Conservation (phyloP, 2,329 filamentous ascomycete species). For the Graphium sp. region DNA sequence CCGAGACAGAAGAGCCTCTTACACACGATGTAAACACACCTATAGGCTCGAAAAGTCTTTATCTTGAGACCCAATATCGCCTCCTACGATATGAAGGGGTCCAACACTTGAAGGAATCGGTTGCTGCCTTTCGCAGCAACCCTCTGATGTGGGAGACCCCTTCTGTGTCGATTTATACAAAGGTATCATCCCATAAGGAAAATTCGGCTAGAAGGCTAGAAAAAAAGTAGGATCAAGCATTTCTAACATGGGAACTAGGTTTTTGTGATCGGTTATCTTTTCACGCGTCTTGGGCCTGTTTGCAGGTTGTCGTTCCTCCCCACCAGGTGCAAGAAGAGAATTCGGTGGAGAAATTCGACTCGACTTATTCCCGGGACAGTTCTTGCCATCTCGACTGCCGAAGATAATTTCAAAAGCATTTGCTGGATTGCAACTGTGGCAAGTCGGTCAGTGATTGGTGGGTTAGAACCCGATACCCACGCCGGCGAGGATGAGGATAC, state of each 20-base stretch:
- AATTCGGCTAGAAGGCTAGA: slow-evolving; percentile 1
- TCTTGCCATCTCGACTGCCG: slow-evolving; percentile 30
- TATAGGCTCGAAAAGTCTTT: slow-evolving; percentile 45
- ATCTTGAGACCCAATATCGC: slow-evolving; percentile 58
- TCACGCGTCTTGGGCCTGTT: slow-evolving; percentile 45
- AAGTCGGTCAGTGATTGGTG: slow-evolving; percentile 43
- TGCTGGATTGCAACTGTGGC: slow-evolving; percentile 60
- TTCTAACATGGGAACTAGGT: slow-evolving; percentile 27
- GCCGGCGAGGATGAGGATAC: slow-evolving; percentile 8
- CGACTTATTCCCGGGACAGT: slow-evolving; percentile 34
- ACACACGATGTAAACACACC: slow-evolving; percentile 36
- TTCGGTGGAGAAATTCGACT: slow-evolving; percentile 43
- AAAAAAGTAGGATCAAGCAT: too few species aligned
- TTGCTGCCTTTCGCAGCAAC: slow-evolving; percentile 33
- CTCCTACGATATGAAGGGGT: slow-evolving; percentile 62
- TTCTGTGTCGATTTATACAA: slow-evolving; percentile 49
- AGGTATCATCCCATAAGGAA: slow-evolving; percentile 22
- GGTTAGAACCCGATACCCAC: slow-evolving; percentile 35
- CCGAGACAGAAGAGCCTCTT: slow-evolving; percentile 16
- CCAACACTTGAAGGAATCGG: slow-evolving; percentile 49
- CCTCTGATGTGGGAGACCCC: slow-evolving; percentile 40
- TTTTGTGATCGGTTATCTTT: slow-evolving; percentile 45
- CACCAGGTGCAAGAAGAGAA: slow-evolving; percentile 42
- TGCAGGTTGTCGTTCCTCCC: slow-evolving; percentile 57
- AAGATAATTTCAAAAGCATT: slow-evolving; percentile 44